Base-by-base conservation (phyloP, 192 early-diverging fungal genomes). In the Coemansia sp. region DNA sequence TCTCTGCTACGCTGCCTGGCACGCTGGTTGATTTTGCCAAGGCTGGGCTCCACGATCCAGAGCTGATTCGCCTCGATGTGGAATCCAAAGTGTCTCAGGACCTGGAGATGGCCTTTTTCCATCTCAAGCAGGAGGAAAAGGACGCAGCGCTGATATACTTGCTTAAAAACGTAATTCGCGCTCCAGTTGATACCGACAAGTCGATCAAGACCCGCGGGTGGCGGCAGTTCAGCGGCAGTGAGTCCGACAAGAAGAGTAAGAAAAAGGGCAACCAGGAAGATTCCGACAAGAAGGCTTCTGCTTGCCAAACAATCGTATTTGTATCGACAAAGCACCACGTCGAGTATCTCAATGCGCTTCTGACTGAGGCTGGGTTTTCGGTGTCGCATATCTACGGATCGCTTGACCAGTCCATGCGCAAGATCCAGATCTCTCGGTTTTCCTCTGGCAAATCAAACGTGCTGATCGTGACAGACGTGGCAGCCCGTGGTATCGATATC, bases 401-500 rank as follows among this genome's bases (percentile, higher is more conserved):
- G 30, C 79, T 99, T 4, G 97, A 99, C 72, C 97, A 96, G 74
- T 85, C 89, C 0, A 93, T 93, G 15, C 87, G 97, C 65, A 91
- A 89, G 62, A 89, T 89, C 55, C 92, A 98, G 74, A 93, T 97
- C 42, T 77, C 86, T 56, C 82, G 86, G 46, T 99, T 99, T 80
- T 83, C 94, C 16, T 82, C 83, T 13, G 94, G 92, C 3, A 81
- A 85, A 26, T 86, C 87, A 45, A 91, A 94, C 65, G 55, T 96
- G 0, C 63, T 99, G 42, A 86, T 99, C 18, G 97, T 99, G 23
- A 99, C 97, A 13, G 97, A 98, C 76, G 92, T 99, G 10, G 97
- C 97, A n/a, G 94, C 95, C 8, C 91, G 95, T 85, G 97, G 97
- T 91, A 94, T 99, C 64, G 97, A 99, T 86, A 94, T 99, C 39